Evolutionary conservation across 768 basidiomycete genomes (phyloP), one percentile per base, ranked within the genome.

Genomic region (Podaxis sp.): DNA sequence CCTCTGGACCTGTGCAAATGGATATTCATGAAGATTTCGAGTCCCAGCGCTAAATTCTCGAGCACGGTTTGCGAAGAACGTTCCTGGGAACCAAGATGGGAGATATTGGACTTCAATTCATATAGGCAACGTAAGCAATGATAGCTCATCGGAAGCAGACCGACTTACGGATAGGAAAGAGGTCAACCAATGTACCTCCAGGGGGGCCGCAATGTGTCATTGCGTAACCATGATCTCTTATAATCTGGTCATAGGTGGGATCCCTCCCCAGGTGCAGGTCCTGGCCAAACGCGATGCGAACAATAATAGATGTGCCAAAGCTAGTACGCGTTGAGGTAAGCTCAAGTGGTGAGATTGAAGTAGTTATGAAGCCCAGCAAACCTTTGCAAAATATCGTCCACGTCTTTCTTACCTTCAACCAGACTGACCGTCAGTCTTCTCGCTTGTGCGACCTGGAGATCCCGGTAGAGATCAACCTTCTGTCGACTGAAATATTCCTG

Each of bases 81-180:
- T 46, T 19, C 60, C 60, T 4, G 60, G 60, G 33, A 61, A 54
- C 60, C 60, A 61, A 28, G 60, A 61, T 9, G 60, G 60, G 15
- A 61, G 6, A 19, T 61, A 19, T 33, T 42, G 26, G 2, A 61
- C 60, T 55, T 5, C 7, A 12, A 38, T 11, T 24, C 22, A 26
- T 26, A 3, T 19, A 17, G 19, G 5, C 44, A 6, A 22, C 5
- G 7, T 46, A 12, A n/a, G 15, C 48, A 19, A 49, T 1, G 48
- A 22, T 33, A 3, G 6, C 0, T 51, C 24, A 28, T 24, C 11
- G 1, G 9, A 28, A 24, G 13, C 12, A 51, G 12, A 2, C 9
- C 3, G 4, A 48, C 59, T 48, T 6, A 62, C 61, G 26, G 8
- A 56, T 48, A 24, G 61, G 61, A 28, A 62, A 56, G 13, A 62